phyloP scores from a whole-genome alignment of 2,329 filamentous ascomycete species.

The Beauveria rudraprayagi region DNA sequence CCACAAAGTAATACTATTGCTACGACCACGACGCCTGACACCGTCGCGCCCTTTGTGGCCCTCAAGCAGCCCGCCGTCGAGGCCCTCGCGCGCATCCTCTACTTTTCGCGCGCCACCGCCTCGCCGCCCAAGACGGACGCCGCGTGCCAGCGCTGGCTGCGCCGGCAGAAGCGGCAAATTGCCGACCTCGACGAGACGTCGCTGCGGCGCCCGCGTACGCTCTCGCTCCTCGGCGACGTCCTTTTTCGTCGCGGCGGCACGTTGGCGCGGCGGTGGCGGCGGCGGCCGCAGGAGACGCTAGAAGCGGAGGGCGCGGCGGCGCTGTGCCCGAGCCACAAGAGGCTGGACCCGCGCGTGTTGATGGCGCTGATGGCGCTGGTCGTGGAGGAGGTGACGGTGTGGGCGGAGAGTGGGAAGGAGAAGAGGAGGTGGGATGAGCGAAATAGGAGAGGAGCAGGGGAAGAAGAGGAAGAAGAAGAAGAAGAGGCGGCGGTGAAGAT shows the following conservation, averaged over 20 bases:
- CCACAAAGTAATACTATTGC: too few species aligned
- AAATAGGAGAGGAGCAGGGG: constrained; percentile 14
- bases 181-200: neutral
- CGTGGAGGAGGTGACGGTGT: constrained; percentile 30
- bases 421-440: constrained; percentile 16
- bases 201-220: neutral
- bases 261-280: constrained; percentile 24
- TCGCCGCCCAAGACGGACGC: neutral
- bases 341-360: constrained; percentile 35
- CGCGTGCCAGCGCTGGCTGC: neutral
- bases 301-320: constrained; percentile 22
- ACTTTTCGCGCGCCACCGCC: neutral
- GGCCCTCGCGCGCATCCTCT: constrained; percentile 5
- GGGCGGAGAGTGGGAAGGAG: neutral
- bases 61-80: neutral
- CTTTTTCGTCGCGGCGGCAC: constrained; percentile 26
- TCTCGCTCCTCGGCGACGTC: neutral
- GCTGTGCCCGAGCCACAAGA: constrained; percentile 33
- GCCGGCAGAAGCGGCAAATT: neutral
- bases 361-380: constrained; percentile 36
- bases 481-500: constrained; percentile 17
- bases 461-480: neutral
- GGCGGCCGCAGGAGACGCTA: constrained; percentile 18
- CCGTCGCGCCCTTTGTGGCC: neutral
- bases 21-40: neutral